Base-by-base conservation (phyloP, 1,284 basidiomycete genomes). In the Moniliophthora roreri region DNA sequence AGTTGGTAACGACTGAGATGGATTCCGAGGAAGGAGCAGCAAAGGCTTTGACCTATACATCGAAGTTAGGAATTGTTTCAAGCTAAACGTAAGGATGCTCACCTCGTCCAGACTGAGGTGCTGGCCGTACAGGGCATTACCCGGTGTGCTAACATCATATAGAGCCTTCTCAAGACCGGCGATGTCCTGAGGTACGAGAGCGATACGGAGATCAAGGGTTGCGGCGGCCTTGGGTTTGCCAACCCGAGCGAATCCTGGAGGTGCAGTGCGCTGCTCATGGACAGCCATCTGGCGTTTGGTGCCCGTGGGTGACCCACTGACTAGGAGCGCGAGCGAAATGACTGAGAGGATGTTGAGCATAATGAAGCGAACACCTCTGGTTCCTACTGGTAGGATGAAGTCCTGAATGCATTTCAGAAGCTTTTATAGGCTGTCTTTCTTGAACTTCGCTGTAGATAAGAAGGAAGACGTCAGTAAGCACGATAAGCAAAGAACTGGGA, bases 41-140 rank as follows among this genome's bases (percentile, higher is more conserved):
- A 53, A 70, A 72, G 9, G 66, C 60, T 59, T 73, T 70, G 8
- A 75, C 70, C 72, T 77, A 48, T 6, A 18, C 15, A 24, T 4
- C n/a, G 6, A 41, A 20, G 8, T 15, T 40, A 49, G 18, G 23
- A 32, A 18, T 11, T 7, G 9, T 37, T 11, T 16, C 18, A 10
- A n/a, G 9, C 9, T 4, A n/a, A 24, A 23, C 10, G n/a, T 21
- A 21, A 21, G 50, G 26, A 21, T 20, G 47, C 57, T 18, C 44
- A 67, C 70, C 63, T 70, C 63, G 4, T 63, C 63, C 36, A 63
- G 63, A 15, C 60, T 62, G 26, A 73, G 54, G 41, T 67, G 66
- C 52, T 70, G 59, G 10, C 70, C 66, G 54, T 69, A 72, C 8
- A 50, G 48, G 13, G 59, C 39, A 52, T 59, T 69, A 18, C 56